Base-by-base conservation (phyloP, 805 yeast species). In the Kuraishia floccosa region DNA sequence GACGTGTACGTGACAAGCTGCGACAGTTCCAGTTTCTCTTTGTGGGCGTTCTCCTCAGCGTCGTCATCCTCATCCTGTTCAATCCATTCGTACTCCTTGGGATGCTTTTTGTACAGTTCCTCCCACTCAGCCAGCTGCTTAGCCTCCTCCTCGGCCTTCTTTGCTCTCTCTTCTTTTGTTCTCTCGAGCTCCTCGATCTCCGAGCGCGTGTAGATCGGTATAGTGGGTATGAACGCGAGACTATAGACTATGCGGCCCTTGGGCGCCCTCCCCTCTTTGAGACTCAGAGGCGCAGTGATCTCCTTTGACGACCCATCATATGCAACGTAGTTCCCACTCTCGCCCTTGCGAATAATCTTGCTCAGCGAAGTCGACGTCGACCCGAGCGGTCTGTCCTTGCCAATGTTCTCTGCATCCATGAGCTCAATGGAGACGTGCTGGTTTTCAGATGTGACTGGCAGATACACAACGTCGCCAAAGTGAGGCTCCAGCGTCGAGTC, bases 361-460 rank as follows among this genome's bases (percentile, higher is more conserved):
- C 61, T 48, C 10, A 71, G 58, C 8, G 72, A 55, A 16, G 78
- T 51, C 17, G 68, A 63, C 21, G 71, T 61, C 3, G 67, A 51
- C 10, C 91, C 93, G 40, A 82, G 56, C 2, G 68, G 44, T 44
- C 86, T 66, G 49, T 80, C 86, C 34, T 68, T 69, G 18, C 72
- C 73, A 20, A 68, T 61, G 14, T 63, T 60, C 50, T 81, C 85
- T 30, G 70, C 76, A 53, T 82, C 91, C 68, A 69, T 67, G 31
- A 77, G 57, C 35, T 72, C 72, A 24, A 82, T 46, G 19, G 67
- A 54, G 33, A 77, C 50, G 37, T 63, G 72, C 49, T 79, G 85
- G 43, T 65, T 68, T 39, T 66, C 72, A 30, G 77, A 71, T 13
- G 63, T 50, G 22, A 81, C 57, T 4, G 91, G 82, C 30, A 80